Percentiles rank a stretch among this genome's conserved stretches.
Evolutionary conservation across 495 filamentous ascomycete genomes (phyloP).

Genomic region (Chaetomium cochliodes): DNA sequence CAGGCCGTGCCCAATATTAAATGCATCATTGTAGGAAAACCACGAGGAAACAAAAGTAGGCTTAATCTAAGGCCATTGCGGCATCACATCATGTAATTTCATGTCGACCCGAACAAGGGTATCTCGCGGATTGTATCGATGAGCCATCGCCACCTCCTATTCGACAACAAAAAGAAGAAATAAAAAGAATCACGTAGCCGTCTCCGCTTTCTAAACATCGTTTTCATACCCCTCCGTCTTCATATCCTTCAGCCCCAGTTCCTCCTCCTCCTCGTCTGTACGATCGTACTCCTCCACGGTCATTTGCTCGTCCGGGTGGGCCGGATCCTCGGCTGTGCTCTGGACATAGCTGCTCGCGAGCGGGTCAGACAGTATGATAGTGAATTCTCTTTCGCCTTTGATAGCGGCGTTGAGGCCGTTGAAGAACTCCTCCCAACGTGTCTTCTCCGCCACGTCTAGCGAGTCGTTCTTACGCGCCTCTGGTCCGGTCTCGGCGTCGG

Average conservation of each 20-base stretch:
- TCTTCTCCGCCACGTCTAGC: slow-evolving; percentile 57
- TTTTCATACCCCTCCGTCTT: slow-evolving; percentile 84
- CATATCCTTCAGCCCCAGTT: slow-evolving; percentile 87
- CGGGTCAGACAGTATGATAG: slow-evolving; percentile 83
- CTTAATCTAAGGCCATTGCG: neutral
- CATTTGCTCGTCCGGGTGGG: slow-evolving; percentile 76
- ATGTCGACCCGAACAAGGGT: slow-evolving; percentile 10
- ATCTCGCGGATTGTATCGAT: neutral
- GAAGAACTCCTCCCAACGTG: slow-evolving; percentile 82
- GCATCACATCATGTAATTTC: slow-evolving; percentile 17
- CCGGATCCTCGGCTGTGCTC: slow-evolving; percentile 66
- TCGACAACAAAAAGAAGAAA: neutral
- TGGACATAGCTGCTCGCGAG: slow-evolving; percentile 91
- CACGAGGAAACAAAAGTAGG: neutral
- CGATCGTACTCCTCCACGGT: slow-evolving; percentile 79
- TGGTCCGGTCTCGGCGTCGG: slow-evolving; percentile 45
- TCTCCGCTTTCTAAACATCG: slow-evolving; percentile 26
- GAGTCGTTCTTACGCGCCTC: slow-evolving; percentile 62
- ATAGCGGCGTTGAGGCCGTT: slow-evolving; percentile 70
- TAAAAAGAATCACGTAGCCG: neutral
- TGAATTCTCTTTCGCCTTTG: slow-evolving; percentile 76
- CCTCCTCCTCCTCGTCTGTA: slow-evolving; percentile 86
- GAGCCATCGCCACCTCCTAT: neutral
- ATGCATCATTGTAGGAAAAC: neutral
- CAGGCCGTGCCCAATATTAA: no score